Percentiles rank a stretch among this genome's conserved stretches.
Evolutionary conservation across 2,329 filamentous ascomycete species (phyloP).

Genomic region (Iodosphaeria phyllophila): DNA sequence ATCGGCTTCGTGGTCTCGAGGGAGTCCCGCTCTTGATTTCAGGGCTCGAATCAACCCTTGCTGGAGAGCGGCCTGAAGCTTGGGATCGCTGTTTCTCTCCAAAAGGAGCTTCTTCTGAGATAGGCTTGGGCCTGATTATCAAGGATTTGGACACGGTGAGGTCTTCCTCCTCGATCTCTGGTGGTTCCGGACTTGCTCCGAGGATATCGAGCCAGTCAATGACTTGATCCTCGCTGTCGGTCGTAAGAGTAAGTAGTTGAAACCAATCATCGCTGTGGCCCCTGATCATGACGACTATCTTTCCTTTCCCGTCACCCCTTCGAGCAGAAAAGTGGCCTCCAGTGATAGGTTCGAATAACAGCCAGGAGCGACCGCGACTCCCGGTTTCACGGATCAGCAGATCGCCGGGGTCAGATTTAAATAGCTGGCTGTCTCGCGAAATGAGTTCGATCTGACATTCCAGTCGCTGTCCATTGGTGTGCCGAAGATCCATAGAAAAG

Average conservation of each 20-base stretch:
- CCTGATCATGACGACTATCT: slow-evolving; percentile 76
- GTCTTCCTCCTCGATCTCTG: slow-evolving; percentile 17
- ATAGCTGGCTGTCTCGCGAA: slow-evolving; percentile 60
- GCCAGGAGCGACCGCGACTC: slow-evolving; percentile 50
- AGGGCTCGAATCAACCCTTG: slow-evolving; percentile 5
- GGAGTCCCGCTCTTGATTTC: slow-evolving; percentile 16
- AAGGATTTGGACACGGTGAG: slow-evolving; percentile 9
- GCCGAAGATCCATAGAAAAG: slow-evolving; percentile 68
- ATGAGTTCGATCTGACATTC: slow-evolving; percentile 80
- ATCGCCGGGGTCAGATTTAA: slow-evolving; percentile 53
- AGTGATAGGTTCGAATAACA: slow-evolving; percentile 81
- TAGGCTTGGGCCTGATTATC: slow-evolving; percentile 7
- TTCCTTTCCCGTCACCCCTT: slow-evolving; percentile 46
- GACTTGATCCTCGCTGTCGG: slow-evolving; percentile 59
- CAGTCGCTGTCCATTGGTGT: slow-evolving; percentile 79
- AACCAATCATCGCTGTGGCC: slow-evolving; percentile 61
- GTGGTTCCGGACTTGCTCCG: slow-evolving; percentile 29
- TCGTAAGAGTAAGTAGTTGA: slow-evolving; percentile 61
- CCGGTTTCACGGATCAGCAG: slow-evolving; percentile 88
- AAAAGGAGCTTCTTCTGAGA: slow-evolving; percentile 17
- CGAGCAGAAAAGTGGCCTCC: slow-evolving; percentile 60
- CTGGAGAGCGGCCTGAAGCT: too few relatives aligned
- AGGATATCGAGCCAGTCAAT: slow-evolving; percentile 80
- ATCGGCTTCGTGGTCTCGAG: slow-evolving; percentile 16
- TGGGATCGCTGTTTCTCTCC: slow-evolving; percentile 15